Base-by-base conservation (phyloP, 139 green algal species). In the Pseudopediastrum boryanum region DNA sequence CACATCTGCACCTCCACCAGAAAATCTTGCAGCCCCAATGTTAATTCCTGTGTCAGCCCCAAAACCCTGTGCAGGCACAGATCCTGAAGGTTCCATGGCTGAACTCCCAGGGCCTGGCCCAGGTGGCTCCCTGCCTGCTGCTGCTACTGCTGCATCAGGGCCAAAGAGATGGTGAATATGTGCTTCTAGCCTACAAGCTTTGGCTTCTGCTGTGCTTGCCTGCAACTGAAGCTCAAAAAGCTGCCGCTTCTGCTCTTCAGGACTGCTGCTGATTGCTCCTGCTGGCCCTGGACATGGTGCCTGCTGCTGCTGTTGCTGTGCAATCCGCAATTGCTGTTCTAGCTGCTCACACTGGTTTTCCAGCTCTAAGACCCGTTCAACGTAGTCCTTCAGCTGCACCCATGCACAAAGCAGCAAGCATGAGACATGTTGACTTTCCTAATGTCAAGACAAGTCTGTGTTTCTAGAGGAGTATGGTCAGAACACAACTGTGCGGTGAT, bases 211-310 rank as follows among this genome's bases (percentile, higher is more conserved):
- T 71, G 90, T 81, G 68, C 90, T 85, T 25, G 83, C 76, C 75
- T 90, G 74, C 50, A 94, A 75, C 38, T 56, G 81, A 21, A 86
- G 56, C 75, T 92, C 81, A 77, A 86, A 84, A 12, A 80, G 51
- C 69, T 87, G 64, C 69, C 78, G 44, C 54, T 85, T 70, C 35
- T 75, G 10, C 41, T 63, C 59, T 54, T 42, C 6, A 35, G 23
- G 48, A 68, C 35, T 48, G 31, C 33, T 52, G 76, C 77, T 58
- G 7, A 12, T 43, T 12, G 29, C 27, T 38, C 6, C 67, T 69
- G 70, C 77, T 71, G 59, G 39, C 46, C 41, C 67, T 73, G 42
- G 67, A 59, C 12, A 59, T 41, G 10, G 75, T 61, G 35, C 35
- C 51, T 69, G 75, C 51, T 68, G 63, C n/a, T 62, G 75, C 44